Base-by-base conservation (phyloP, 2,329 filamentous ascomycete species). In the Chlorencoelia australis region DNA sequence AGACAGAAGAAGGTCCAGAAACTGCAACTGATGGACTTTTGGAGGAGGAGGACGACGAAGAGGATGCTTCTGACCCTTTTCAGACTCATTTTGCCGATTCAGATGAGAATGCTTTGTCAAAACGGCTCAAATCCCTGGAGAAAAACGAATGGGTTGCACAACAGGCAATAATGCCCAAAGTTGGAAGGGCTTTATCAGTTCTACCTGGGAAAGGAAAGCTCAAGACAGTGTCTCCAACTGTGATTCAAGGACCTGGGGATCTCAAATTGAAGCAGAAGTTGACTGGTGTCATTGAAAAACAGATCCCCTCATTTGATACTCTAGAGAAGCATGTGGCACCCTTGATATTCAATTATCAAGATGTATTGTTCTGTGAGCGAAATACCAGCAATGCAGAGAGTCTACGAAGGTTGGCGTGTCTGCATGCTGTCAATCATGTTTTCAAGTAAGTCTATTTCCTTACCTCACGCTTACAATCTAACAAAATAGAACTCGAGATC, bases 351-450 rank as follows among this genome's bases (percentile, higher is more conserved):
- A 75, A 77, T 47, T 94, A 96, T 54, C 73, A 75, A 37, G 89
- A 96, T 53, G 50, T 94, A 1, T 61, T 95, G 1, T 83, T 82
- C 52, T 84, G 80, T 38, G 75, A 77, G 35, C 72, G 89, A 28
- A 84, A 73, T 1, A 60, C 78, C 2, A 63, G 68, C 11, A 91
- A 89, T 53, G 73, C 83, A 1, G 65, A 71, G 15, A 70, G 67
- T 4, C 57, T 96, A 32, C 76, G 86, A 33, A 75, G 79, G 26
- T 63, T 94, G 34, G 69, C 77, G 11, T 86, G 82, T 49, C 66
- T 95, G 2, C 91, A 98, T 59, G 79, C 81, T 3, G 66, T 96
- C 9, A 96, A 96, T 57, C 91, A 96, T 55, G 69, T 96, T 26
- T 79, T 94, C 60, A 95, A 94, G 74, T 78, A 57, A 56, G 71